phyloP scores from a whole-genome alignment of 306 rosid species.

The Gastrolobium villosum region DNA sequence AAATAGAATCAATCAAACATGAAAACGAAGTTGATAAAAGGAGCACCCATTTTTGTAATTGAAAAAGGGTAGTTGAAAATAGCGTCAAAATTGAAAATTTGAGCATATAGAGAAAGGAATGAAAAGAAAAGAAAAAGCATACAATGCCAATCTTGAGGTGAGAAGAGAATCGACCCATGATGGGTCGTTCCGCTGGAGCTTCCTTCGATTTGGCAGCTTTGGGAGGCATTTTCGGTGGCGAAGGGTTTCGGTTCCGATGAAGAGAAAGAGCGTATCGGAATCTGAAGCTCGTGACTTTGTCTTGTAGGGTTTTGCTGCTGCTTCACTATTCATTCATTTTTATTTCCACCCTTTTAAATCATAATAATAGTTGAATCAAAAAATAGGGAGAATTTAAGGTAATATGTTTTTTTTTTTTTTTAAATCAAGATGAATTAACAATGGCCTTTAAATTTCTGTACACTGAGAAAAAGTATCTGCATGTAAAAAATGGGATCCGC shows the following conservation, averaged over 20 bases:
- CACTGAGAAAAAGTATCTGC: too few relatives aligned
- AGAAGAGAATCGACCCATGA: conserved; percentile 92
- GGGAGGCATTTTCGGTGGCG: conserved; percentile 79
- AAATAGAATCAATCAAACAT: conserved; percentile 18
- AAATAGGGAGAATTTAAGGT: too few relatives aligned
- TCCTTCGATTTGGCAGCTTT: conserved; percentile 90
- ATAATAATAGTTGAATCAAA: too few relatives aligned
- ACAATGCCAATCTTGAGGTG: conserved; percentile 97
- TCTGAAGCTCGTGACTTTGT: conserved; percentile 19
- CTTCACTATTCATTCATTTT: neutral
- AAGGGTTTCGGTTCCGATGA: conserved; percentile 25
- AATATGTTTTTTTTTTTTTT: too few relatives aligned
- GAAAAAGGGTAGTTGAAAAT: conserved; percentile 28
- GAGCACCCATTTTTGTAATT: conserved; percentile 13
- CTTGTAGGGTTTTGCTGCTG: conserved; percentile 50
- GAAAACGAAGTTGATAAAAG: neutral
- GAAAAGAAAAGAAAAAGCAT: conserved; percentile 10
- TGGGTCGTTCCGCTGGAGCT: conserved; percentile 82
- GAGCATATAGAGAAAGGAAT: neutral
- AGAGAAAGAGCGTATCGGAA: neutral
- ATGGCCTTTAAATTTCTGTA: too few relatives aligned
- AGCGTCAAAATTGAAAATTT: conserved; percentile 40
- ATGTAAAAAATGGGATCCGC: too few relatives aligned
- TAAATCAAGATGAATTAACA: too few relatives aligned
- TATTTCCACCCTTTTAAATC: neutral